Evolutionary conservation across 768 basidiomycete genomes (phyloP), one percentile per base, ranked within the genome.

Genomic region (Phaeolepiota aurea): DNA sequence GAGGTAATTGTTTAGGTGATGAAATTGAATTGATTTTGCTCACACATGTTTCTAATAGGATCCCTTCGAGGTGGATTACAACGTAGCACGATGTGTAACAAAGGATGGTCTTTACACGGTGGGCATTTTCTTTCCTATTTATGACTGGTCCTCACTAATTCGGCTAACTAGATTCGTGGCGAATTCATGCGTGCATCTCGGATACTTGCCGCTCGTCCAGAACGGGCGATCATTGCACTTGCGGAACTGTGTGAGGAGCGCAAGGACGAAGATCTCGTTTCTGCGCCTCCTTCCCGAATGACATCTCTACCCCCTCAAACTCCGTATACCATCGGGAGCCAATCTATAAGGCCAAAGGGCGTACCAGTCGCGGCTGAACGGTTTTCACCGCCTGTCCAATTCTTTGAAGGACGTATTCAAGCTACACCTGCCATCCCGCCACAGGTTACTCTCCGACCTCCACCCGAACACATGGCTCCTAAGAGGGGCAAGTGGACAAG

Each of bases 131-230:
- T 23, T 30, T 38, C 22, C 19, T 40, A 34, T 34, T 19, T 32
- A 4, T 37, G 13, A 20, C 37, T 32, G 16, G 20, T 28, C 38
- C 48, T 48, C 25, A 53, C n/a, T n/a, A 21, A 23, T 38, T 43
- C 13, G n/a, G 5, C 30, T 32, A 20, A 33, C 5, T 49, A 97
- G 93, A 92, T 99, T 54, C 92, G 94, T 11, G 93, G 94, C 5
- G 94, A 98, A 65, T 94, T 99, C 59, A 94, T 94, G 89, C 83
- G 94, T 23, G 94, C 93, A 3, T 81, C 84, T 16, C 74, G 91
- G 41, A 87, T 98, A 42, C 68, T 99, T 22, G 71, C 80, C 9
- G 66, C 71, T 47, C 82, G 84, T 20, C 89, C 87, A 1, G 85
- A 86, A 41, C 80, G 87, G 37, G 88, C 87, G 5, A 77, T 86